phyloP scores from a whole-genome alignment of 371 early-diverging fungal species.

The Coemansia sp. region DNA sequence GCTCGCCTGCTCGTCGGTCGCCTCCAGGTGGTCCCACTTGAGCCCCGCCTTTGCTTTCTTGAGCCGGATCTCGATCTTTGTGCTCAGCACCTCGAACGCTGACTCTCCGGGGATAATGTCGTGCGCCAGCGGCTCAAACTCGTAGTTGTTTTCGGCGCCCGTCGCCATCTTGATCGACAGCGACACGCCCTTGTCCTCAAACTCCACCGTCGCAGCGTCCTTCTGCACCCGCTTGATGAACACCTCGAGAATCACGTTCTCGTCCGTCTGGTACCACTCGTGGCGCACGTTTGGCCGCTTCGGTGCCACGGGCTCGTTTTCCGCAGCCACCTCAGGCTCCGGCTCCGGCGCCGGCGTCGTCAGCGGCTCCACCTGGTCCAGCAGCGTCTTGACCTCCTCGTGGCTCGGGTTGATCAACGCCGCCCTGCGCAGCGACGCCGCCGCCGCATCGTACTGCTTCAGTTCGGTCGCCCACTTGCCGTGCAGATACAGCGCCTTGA shows the following conservation, averaged over 20 bases:
- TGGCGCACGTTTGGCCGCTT: slow-evolving; percentile 54
- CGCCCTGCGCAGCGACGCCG: slow-evolving; percentile 43
- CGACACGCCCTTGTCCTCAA: slow-evolving; percentile 66
- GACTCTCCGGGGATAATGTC: slow-evolving; percentile 70
- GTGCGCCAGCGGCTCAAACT: slow-evolving; percentile 80
- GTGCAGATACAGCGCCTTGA: slow-evolving; percentile 63
- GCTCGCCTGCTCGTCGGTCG: slow-evolving; percentile 21
- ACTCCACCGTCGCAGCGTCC: slow-evolving; percentile 65
- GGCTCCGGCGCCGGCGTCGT: slow-evolving; percentile 45
- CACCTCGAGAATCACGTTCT: slow-evolving; percentile 79
- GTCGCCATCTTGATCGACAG: slow-evolving; percentile 74
- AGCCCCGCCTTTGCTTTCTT: slow-evolving; percentile 66
- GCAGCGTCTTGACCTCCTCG: slow-evolving; percentile 31
- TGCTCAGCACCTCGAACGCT: slow-evolving; percentile 69
- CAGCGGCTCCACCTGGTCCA: slow-evolving; percentile 45
- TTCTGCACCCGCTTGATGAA: slow-evolving; percentile 84
- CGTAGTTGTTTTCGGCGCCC: slow-evolving; percentile 77
- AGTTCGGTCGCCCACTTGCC: slow-evolving; percentile 52
- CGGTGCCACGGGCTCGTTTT: slow-evolving; percentile 6
- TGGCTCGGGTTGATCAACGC: slow-evolving; percentile 41
- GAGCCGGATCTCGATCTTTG: slow-evolving; percentile 92
- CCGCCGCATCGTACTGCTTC: slow-evolving; percentile 39
- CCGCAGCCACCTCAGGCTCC: background rate
- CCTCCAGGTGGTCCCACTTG: slow-evolving; percentile 48
- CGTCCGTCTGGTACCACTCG: slow-evolving; percentile 97